Conservation (phyloP, 1,139 yeast species). For the Saccharomyces hybrid region DNA sequence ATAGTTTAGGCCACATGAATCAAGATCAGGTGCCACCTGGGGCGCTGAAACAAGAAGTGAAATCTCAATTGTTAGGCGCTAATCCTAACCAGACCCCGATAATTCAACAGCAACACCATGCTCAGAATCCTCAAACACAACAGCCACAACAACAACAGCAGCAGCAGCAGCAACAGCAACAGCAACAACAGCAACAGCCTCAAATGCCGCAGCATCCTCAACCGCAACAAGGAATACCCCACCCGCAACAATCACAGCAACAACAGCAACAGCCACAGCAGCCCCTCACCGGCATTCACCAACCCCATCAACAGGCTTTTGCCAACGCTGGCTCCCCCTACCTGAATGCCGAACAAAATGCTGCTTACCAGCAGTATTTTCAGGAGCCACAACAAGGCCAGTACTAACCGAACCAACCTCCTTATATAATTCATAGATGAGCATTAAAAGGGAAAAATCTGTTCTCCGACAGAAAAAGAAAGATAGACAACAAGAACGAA, state of each 20-base stretch:
- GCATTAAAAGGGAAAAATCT: background rate
- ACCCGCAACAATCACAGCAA: conserved; percentile 7
- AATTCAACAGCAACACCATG: conserved; percentile 7
- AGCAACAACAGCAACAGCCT: conserved; percentile 14
- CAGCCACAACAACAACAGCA: conserved; percentile 6
- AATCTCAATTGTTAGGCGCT: background rate
- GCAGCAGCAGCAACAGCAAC: conserved; percentile 13
- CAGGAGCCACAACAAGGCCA: conserved; percentile 43
- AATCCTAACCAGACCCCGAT: conserved; percentile 2
- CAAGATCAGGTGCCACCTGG: background rate
- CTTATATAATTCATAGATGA: background rate
- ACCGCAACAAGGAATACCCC: conserved; percentile 4
- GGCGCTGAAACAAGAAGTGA: background rate
- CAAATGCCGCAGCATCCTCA: conserved; percentile 14
- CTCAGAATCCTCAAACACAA: conserved; percentile 3
- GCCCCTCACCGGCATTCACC: conserved; percentile 9
- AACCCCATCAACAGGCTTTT: conserved; percentile 8
- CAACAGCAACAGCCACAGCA: conserved; percentile 11
- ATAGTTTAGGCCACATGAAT: background rate
- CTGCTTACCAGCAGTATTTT: conserved; percentile 53
- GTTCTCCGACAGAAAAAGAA: background rate
- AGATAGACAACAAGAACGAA: background rate
- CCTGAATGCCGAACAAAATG: conserved; percentile 43
- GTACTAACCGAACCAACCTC: conserved; percentile 16
- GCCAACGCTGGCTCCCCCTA: conserved; percentile 34